phyloP scores from a whole-genome alignment of 75 land plant genomes.

The Chamaecyparis obtusa region DNA sequence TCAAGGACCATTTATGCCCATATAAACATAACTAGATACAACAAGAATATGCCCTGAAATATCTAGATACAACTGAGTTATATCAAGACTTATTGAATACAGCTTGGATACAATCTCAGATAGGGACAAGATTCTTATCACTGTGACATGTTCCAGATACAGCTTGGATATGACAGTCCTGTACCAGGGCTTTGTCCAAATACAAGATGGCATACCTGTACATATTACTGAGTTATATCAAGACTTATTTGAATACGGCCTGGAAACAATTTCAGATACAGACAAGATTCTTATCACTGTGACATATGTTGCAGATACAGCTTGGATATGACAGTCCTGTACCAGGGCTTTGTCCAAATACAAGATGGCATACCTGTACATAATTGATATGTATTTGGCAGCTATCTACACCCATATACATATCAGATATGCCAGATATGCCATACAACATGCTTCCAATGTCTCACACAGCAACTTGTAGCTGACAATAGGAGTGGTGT shows the following conservation, averaged over 20 bases:
- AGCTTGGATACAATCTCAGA: not conserved
- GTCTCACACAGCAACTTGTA: not conserved
- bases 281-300: no score
- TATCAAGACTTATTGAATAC: not conserved
- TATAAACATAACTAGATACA: not conserved
- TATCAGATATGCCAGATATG: not conserved
- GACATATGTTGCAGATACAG: no score
- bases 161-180: not conserved
- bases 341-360: no score
- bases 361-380: no score
- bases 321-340: no score
- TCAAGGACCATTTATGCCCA: not conserved
- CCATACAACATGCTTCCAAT: not conserved
- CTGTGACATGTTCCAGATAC: not conserved
- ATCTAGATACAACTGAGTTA: not conserved
- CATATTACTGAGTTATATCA: not conserved
- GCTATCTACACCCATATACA: not conserved
- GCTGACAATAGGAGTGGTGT: not conserved
- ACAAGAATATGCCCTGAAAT: not conserved
- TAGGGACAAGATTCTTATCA: not conserved
- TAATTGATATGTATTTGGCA: not conserved
- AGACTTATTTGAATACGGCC: no score
- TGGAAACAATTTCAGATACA: no score
- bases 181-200: not conserved
- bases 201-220: not conserved